Conservation (phyloP, 768 basidiomycete genomes). For the Suillus cothurnatus region DNA sequence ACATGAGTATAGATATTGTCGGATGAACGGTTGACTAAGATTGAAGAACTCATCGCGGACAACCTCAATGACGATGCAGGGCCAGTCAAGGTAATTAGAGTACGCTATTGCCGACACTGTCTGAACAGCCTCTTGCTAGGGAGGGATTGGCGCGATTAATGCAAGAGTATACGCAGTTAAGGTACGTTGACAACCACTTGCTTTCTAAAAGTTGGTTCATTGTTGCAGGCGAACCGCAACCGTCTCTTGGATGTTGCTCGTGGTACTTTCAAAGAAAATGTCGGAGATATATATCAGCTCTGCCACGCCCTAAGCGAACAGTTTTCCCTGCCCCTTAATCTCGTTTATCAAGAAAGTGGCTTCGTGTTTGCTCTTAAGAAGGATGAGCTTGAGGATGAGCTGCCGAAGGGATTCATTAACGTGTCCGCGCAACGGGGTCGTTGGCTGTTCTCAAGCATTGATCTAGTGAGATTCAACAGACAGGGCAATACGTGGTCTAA, state of each 20-base stretch:
- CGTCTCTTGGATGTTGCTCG: conserved; percentile 91
- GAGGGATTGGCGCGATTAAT: conserved; percentile 73
- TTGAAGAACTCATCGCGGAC: conserved; percentile 58
- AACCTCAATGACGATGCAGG: conserved; percentile 75
- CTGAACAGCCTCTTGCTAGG: conserved; percentile 39
- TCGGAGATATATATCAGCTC: conserved; percentile 81
- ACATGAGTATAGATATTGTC: conserved; percentile 58
- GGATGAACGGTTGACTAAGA: conserved; percentile 68
- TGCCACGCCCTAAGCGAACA: conserved; percentile 59
- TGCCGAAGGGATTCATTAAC: conserved; percentile 76
- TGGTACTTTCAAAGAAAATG: conserved; percentile 92
- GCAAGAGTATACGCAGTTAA: conserved; percentile 89
- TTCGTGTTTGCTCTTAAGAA: conserved; percentile 78
- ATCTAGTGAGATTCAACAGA: conserved; percentile 56
- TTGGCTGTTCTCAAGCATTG: conserved; percentile 77
- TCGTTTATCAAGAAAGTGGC: conserved; percentile 72
- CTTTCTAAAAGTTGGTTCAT: background rate
- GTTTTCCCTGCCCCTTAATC: conserved; percentile 62
- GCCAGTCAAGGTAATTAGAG: conserved; percentile 54
- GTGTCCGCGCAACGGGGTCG: conserved; percentile 65
- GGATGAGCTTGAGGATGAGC: conserved; percentile 45
- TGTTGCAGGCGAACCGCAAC: conserved; percentile 67
- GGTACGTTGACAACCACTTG: conserved; percentile 28
- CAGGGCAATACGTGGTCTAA: background rate
- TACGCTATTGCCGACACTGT: background rate